phyloP scores from a whole-genome alignment of 352 stramenopile species.

The Globisporangium parvum region DNA sequence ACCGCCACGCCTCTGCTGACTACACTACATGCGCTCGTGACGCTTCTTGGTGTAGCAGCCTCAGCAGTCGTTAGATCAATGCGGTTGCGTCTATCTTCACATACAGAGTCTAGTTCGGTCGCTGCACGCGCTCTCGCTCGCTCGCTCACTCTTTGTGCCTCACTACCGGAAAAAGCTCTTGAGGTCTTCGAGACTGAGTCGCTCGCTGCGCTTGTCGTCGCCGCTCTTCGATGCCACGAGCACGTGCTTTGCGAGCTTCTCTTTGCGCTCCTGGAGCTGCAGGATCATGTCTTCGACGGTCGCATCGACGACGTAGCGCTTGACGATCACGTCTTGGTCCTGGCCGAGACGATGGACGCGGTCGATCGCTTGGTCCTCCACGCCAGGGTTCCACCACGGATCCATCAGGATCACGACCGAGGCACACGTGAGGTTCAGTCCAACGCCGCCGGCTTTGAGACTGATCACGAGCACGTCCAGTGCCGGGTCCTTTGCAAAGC shows the following conservation, averaged over 20 bases:
- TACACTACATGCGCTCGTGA: background rate
- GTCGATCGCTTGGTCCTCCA: constrained; percentile 94
- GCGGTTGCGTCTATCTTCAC: background rate
- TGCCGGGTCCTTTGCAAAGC: constrained; percentile 49
- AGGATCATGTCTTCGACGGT: constrained; percentile 92
- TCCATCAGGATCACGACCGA: constrained; percentile 88
- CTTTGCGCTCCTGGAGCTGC: constrained; percentile 87
- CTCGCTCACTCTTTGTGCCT: background rate
- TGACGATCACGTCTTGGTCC: constrained; percentile 77
- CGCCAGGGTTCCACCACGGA: constrained; percentile 92
- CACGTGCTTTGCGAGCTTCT: constrained; percentile 78
- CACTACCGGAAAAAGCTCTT: constrained; percentile 57
- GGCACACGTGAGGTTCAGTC: constrained; percentile 88
- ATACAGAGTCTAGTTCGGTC: background rate
- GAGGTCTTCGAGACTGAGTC: constrained; percentile 63
- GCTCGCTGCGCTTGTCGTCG: constrained; percentile 35
- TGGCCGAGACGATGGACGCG: constrained; percentile 88
- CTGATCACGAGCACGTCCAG: constrained; percentile 83
- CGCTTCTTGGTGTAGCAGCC: background rate
- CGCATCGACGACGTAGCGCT: constrained; percentile 84
- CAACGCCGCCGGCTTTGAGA: constrained; percentile 85
- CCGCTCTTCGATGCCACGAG: constrained; percentile 47
- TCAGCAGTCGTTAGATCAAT: no score
- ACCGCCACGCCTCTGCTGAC: no score
- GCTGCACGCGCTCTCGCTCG: no score